Percentiles rank a stretch among this genome's conserved stretches.
phyloP scores from a whole-genome alignment of 2,329 filamentous ascomycete genomes.

The Plenodomus lindquistii region DNA sequence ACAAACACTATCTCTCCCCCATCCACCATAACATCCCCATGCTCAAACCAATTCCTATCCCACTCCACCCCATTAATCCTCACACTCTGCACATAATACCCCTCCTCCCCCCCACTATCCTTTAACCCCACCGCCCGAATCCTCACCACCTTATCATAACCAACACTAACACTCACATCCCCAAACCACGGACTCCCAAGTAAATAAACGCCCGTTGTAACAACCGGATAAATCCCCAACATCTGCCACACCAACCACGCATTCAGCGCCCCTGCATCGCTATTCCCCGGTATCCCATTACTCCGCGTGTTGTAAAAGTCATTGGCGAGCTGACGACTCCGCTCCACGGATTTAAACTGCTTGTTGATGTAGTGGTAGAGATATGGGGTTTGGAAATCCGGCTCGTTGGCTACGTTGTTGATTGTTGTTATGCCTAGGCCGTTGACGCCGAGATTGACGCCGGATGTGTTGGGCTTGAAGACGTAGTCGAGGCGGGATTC shows the following conservation, averaged over 20 bases:
- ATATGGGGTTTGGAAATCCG: constrained; percentile 47
- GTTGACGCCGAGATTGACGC: constrained; percentile 41
- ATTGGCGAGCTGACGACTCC: constrained; percentile 41
- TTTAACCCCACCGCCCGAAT: constrained; percentile 50
- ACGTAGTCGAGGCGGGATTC: constrained; percentile 48
- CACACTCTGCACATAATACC: constrained; percentile 58
- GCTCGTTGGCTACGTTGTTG: constrained; percentile 47
- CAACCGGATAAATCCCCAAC: constrained; percentile 54
- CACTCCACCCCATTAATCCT: constrained; percentile 58
- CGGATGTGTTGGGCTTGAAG: constrained; percentile 45
- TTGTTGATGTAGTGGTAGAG: constrained; percentile 50
- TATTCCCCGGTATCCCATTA: constrained; percentile 52
- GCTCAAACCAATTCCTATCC: constrained; percentile 60
- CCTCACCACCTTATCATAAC: constrained; percentile 46
- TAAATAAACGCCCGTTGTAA: constrained; percentile 54
- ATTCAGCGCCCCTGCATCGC: constrained; percentile 53
- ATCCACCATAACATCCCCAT: constrained; percentile 51
- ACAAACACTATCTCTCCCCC: constrained; percentile 42
- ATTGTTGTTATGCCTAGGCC: constrained; percentile 43
- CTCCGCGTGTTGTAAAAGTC: constrained; percentile 47
- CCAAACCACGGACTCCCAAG: constrained; percentile 53
- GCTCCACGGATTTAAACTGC: constrained; percentile 42
- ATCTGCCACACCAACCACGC: constrained; percentile 58
- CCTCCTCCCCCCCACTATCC: constrained; percentile 48
- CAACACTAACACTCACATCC: constrained; percentile 43